Evolutionary conservation across 257 asterid genomes (phyloP), one percentile per base, ranked within the genome.

Genomic region (Solanum tarapatanum): DNA sequence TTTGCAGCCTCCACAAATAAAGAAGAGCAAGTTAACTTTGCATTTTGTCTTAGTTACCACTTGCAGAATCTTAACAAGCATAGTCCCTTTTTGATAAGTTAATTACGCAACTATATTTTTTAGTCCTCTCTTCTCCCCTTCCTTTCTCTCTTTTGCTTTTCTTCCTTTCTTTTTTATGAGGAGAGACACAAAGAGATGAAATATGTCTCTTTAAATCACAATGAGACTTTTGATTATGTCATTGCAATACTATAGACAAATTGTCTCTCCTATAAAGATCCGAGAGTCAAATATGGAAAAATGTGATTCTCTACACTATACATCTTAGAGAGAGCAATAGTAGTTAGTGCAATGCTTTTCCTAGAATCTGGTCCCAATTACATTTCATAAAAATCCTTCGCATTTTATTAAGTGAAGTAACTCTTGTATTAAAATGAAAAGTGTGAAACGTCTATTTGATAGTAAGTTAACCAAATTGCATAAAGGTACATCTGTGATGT

Each of bases 1-100:
- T 97, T 97, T 89, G 92, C 98, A 84, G 99, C 99, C 99, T 95
- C 96, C 69, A 90, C 90, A 89, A 68, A 82, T 51, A 92, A 82
- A 87, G 74, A 30, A 62, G 58, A 87, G 69, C 5, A 28, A 17
- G 28, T 48, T 48, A 80, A 80, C 68, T 45, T 45, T 23, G 7
- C 26, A 26, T 28, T 80, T 45, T 45, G 39, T 45, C 85, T 45
- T 80, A 28, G 23, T 80, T 16, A 79, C 36, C 37, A 85, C 64
- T 85, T 48, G 13, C 36, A 70, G 48, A 83, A 88, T 35, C 41
- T 72, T 35, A 66, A 88, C 12, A 82, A 30, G 23, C 5, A 11
- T 17, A 19, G 84, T 24, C 8, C 23, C 5, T 37, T 77, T 24
- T 24, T 39, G 35, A 77, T 77, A 77, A 30, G 84, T 77, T 51